phyloP scores from a whole-genome alignment of 2,329 filamentous ascomycete genomes.

The Pezicula rhizophila region DNA sequence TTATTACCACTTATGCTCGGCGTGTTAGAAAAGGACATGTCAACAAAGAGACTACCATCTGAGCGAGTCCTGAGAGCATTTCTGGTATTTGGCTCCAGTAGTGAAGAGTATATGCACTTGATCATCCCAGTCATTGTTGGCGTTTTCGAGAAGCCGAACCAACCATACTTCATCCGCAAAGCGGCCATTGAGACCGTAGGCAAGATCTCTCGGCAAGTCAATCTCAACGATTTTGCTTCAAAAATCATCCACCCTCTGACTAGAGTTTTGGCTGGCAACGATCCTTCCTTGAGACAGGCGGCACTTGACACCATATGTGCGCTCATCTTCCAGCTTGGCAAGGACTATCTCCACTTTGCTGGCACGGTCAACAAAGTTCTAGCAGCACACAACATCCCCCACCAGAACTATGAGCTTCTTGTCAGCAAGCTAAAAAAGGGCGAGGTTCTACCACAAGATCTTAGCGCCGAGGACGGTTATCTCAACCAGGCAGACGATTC shows the following conservation, averaged over 20 bases:
- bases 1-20: conserved; percentile 91
- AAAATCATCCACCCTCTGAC: conserved; percentile 94
- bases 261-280: conserved; percentile 68
- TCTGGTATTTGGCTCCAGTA: conserved; percentile 88
- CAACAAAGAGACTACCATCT: conserved; percentile 70
- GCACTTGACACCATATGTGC: conserved; percentile 93
- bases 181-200: conserved; percentile 91
- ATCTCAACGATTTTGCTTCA: conserved; percentile 92
- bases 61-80: conserved; percentile 93
- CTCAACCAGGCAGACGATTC: conserved; percentile 73
- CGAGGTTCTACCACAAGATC: conserved; percentile 88
- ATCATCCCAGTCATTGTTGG: conserved; percentile 94
- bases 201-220: conserved; percentile 90
- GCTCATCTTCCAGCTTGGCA: conserved; percentile 90
- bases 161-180: conserved; percentile 74
- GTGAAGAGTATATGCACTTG: conserved; percentile 98
- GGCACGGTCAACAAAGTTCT: conserved; percentile 87
- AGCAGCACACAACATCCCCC: conserved; percentile 71
- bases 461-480: conserved; percentile 81
- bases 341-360: conserved; percentile 92
- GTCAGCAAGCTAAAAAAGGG: conserved; percentile 91
- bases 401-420: conserved; percentile 87
- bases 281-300: conserved; percentile 68
- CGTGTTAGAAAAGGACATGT: conserved; percentile 80
- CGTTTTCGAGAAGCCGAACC: conserved; percentile 84